Evolutionary conservation across 345 rosid genomes (phyloP), one percentile per base, ranked within the genome.

Genomic region (Orychophragmus violaceus): DNA sequence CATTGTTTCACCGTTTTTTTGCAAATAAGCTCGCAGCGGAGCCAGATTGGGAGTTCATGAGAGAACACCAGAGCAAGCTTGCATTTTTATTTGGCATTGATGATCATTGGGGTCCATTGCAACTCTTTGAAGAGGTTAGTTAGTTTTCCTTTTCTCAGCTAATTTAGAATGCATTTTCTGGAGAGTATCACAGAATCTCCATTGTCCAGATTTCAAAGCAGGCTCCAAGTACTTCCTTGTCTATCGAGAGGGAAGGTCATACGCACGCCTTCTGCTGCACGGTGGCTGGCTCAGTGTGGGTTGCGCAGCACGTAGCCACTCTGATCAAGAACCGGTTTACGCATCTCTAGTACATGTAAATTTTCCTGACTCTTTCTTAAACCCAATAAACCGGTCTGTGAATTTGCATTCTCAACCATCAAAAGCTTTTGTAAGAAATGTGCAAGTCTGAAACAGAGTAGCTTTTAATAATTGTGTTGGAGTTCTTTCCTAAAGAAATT

Each of bases 71-170:
- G 72, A 69, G 64, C 50, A 89, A 82, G 74, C 77, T 92, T 22
- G 74, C 89, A 51, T 84, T 87, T 75, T 72, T 92, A 77, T 92
- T 76, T 67, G 92, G 93, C 44, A 63, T 69, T 27, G 88, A 85
- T 68, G 98, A 87, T 76, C 96, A 89, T 66, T 92, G 96, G 96
- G 96, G 92, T 42, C 92, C 98, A 0, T 35, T 85, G 61, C 74
- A 85, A 57, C 78, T 87, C 83, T 80, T 80, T 41, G 86, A 87
- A 72, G 91, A 92, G 94, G 96, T 88, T 63, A 3, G 5, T 21
- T 60, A 52, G 54, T 37, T 54, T n/a, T 61, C 10, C 25, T 19
- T 29, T 39, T 36, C 35, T 24, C 59, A 13, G 5, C 27, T 48
- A 33, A 1, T 17, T 29, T 14, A 30, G 13, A 45, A 12, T 22